Percentiles rank a stretch among this genome's conserved stretches.
Conservation (phyloP, 1,284 basidiomycete species). For the Inonotus hispidus region DNA sequence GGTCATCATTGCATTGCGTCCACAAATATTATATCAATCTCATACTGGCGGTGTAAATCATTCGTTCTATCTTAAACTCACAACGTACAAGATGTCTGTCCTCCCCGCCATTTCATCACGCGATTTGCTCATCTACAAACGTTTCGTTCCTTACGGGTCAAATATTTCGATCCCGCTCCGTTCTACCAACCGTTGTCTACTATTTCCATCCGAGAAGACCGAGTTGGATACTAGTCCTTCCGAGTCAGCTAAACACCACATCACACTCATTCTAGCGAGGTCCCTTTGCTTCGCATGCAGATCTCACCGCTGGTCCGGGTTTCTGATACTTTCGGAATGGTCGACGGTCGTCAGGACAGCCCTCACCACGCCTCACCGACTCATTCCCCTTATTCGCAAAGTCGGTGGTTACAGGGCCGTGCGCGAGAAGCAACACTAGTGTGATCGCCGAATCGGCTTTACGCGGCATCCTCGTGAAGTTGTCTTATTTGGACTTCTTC, state of each 20-base stretch:
- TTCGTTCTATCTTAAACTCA: too few relatives aligned
- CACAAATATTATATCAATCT: too few relatives aligned
- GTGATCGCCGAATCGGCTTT: neutral
- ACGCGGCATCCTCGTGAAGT: neutral
- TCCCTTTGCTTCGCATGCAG: neutral
- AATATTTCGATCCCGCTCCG: neutral
- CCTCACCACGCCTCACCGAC: too few relatives aligned
- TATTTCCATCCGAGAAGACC: slow-evolving; percentile 7
- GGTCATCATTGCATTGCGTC: too few relatives aligned
- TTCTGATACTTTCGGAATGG: neutral
- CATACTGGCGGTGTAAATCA: too few relatives aligned
- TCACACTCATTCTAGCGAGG: neutral
- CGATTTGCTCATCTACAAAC: neutral
- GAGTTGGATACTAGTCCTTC: neutral
- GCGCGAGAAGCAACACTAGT: too few relatives aligned
- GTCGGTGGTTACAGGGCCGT: too few relatives aligned
- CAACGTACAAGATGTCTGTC: too few relatives aligned
- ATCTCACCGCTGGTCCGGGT: neutral
- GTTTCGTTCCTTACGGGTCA: neutral
- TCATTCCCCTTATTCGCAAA: too few relatives aligned
- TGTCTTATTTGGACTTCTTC: neutral
- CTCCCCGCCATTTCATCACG: neutral
- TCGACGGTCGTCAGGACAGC: neutral
- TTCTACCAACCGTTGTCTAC: slow-evolving; percentile 8
- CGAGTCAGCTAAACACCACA: neutral